A percentile compares a stretch with the other conserved stretches of the same genome.
Evolutionary conservation across 2,329 filamentous ascomycete species (phyloP).

Genomic region (Fusarium secorum): DNA sequence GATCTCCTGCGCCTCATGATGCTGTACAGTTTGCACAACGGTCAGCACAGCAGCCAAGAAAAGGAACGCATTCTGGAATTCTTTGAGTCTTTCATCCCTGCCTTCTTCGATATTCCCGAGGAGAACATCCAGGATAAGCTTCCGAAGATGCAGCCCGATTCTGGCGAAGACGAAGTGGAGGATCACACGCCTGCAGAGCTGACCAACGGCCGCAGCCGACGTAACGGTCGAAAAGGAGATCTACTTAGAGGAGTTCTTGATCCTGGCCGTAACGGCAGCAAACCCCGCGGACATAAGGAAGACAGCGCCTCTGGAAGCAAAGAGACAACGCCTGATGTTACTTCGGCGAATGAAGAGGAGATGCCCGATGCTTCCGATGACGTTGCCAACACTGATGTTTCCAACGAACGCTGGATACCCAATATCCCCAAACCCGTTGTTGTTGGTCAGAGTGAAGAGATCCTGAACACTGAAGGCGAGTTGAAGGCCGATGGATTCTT

Average conservation of each 20-base stretch:
- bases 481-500: slow-evolving; percentile 83
- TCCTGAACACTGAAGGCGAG: slow-evolving; percentile 66
- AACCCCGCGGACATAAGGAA: slow-evolving; percentile 76
- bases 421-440: slow-evolving; percentile 65
- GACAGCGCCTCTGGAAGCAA: slow-evolving; percentile 84
- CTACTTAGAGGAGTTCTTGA: slow-evolving; percentile 88
- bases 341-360: slow-evolving; percentile 81
- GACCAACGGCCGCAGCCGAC: slow-evolving; percentile 72
- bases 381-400: slow-evolving; percentile 65
- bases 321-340: slow-evolving; percentile 85
- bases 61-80: slow-evolving; percentile 78
- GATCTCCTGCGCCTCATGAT: slow-evolving; percentile 70
- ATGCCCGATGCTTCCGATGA: slow-evolving; percentile 69
- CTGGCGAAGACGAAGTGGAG: slow-evolving; percentile 80
- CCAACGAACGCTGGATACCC: slow-evolving; percentile 72
- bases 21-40: slow-evolving; percentile 71
- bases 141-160: slow-evolving; percentile 72
- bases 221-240: slow-evolving; percentile 79
- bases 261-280: slow-evolving; percentile 74
- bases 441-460: slow-evolving; percentile 59
- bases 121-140: slow-evolving; percentile 73
- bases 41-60: slow-evolving; percentile 74
- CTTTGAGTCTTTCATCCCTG: slow-evolving; percentile 77
- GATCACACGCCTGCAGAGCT: slow-evolving; percentile 75
- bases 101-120: slow-evolving; percentile 78